Percentiles rank a stretch among this genome's conserved stretches.
phyloP scores from a whole-genome alignment of 1,284 basidiomycete genomes.

The Leccinum subrobustum region DNA sequence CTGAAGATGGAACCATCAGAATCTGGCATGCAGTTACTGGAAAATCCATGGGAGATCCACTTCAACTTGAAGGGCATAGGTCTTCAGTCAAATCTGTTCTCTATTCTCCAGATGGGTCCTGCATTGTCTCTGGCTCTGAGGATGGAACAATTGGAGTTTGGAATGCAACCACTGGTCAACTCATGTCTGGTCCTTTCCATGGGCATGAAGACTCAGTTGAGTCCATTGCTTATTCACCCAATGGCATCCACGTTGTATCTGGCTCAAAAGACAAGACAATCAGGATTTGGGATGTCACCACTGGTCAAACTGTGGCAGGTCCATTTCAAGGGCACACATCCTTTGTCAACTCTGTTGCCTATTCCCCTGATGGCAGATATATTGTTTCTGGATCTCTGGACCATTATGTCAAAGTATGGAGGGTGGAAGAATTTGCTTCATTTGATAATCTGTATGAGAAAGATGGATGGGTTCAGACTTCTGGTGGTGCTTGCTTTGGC shows the following conservation, averaged over 20 bases:
- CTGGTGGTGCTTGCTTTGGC: background rate
- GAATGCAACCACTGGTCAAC: background rate
- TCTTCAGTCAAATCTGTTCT: background rate
- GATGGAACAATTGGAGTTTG: background rate
- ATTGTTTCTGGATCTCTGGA: background rate
- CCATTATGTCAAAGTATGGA: background rate
- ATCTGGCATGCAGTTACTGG: background rate
- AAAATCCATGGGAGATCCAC: background rate
- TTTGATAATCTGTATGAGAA: background rate
- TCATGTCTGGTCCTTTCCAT: background rate
- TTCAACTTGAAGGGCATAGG: background rate
- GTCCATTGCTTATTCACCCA: background rate
- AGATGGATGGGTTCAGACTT: background rate
- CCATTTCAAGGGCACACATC: background rate
- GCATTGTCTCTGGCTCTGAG: background rate
- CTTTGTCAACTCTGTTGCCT: background rate
- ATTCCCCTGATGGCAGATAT: background rate
- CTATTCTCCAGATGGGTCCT: background rate
- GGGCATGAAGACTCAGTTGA: background rate
- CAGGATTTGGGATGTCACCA: background rate
- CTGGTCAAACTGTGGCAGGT: background rate
- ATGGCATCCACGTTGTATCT: background rate
- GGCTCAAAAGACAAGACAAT: background rate
- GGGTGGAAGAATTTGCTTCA: background rate
- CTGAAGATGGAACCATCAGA: background rate